These are phyloP conservation scores for Sclerotinia trifoliorum DNA, from an alignment of 2,329 filamentous ascomycete genomes.

Conservation along the genomic window DNA sequence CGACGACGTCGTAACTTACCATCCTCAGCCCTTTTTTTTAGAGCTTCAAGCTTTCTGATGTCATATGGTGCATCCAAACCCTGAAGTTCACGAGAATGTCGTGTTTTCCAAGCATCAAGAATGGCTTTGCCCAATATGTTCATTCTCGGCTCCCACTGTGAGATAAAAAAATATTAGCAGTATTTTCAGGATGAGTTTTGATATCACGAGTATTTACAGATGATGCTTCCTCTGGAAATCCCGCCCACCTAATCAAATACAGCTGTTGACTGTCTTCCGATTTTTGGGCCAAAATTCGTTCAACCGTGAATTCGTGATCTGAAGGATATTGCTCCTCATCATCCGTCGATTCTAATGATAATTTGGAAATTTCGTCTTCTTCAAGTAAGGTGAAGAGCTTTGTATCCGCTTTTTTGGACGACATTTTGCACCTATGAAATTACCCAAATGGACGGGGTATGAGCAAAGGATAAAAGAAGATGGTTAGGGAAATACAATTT, in stretches of 20 bases:
- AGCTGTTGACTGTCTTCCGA: conserved; percentile 39
- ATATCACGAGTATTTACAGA: conserved; percentile 40
- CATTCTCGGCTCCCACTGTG: conserved; percentile 48
- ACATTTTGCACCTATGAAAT: conserved; percentile 3
- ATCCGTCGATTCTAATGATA: conserved; percentile 54
- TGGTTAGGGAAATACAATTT: neutral
- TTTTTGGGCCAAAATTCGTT: conserved; percentile 52
- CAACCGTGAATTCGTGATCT: conserved; percentile 41
- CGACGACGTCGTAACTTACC: conserved; percentile 29
- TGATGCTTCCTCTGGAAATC: conserved; percentile 55
- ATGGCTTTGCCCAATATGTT: conserved; percentile 44
- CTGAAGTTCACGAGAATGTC: conserved; percentile 27
- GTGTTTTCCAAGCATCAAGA: conserved; percentile 38
- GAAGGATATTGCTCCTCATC: conserved; percentile 24
- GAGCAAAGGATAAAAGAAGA: neutral
- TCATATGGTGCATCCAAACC: conserved; percentile 32
- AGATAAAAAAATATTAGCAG: neutral
- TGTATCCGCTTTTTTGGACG: neutral
- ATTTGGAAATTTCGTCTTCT: conserved; percentile 55
- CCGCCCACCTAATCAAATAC: conserved; percentile 65
- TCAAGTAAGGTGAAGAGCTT: conserved; percentile 35
- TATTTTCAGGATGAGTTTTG: neutral
- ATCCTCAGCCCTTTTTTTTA: conserved; percentile 15
- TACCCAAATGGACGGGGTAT: neutral
- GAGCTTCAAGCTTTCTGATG: conserved; percentile 27